Evolutionary conservation across 2,329 filamentous ascomycete genomes (phyloP), one percentile per base, ranked within the genome.

Genomic region (Drechslera avenae): DNA sequence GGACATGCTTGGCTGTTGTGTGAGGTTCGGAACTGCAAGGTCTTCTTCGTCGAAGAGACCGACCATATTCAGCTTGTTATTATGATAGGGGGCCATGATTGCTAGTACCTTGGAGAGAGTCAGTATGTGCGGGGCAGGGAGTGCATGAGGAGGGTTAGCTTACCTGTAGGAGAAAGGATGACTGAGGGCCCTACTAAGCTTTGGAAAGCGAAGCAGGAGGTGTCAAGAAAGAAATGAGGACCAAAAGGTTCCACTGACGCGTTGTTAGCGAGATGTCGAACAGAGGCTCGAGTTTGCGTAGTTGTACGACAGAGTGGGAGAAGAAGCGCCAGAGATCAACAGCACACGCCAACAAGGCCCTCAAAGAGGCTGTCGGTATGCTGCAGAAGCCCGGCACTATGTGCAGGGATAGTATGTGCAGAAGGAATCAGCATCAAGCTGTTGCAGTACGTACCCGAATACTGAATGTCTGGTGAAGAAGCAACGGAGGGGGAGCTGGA

Each of bases 1-100:
- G 5, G 31, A 12, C 8, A 18, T 21, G 21, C 8, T 14, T 16
- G 19, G 8, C 1, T 19, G 32, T 5, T 17, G 16, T 13, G 5
- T 34, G 26, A 13, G 12, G 1, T 33, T 39, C 4, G 32, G 23
- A 16, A 32, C 35, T 21, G n/a, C 9, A 23, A 12, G 4, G 6
- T 50, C 42, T 13, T 46, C 37, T n/a, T 35, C 34, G 17, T 51
- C 35, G 5, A 54, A 54, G 8, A 59, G 17, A 34, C 50, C 39
- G 30, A 54, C 37, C 47, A 37, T 48, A 28, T 54, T 57, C 31
- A 59, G 53, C 32, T 54, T 16, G 39, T 60, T 56, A 40, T 60
- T 40, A 28, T 58, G 49, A 14, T 39, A 58, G n/a, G 43, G 21
- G 1, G 45, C 14, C 57, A 60, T 60, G 36, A 9, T 43, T 13